These are phyloP conservation scores for Lentinula edodes DNA, from an alignment of 768 basidiomycete species.

Conservation along the genomic window DNA sequence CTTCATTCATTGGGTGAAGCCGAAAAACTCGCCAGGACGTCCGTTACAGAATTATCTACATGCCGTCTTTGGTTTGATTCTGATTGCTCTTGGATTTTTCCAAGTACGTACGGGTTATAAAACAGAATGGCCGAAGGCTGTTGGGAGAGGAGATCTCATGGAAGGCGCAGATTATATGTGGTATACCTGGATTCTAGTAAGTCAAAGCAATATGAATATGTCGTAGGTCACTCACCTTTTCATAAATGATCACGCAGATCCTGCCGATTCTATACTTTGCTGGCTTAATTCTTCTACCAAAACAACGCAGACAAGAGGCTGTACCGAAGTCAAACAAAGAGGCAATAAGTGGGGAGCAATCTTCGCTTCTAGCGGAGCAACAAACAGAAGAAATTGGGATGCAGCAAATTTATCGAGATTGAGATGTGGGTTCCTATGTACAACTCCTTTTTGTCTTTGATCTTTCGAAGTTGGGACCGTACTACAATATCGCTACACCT, in stretches of 20 bases:
- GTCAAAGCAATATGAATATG: slow-evolving; percentile 14
- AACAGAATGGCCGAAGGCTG: slow-evolving; percentile 42
- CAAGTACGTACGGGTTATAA: slow-evolving; percentile 44
- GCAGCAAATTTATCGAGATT: background rate
- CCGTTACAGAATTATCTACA: slow-evolving; percentile 56
- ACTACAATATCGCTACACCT: no score
- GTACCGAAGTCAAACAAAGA: background rate
- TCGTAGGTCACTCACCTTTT: slow-evolving; percentile 3
- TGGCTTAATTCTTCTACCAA: slow-evolving; percentile 39
- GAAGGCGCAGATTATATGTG: slow-evolving; percentile 34
- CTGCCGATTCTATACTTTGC: slow-evolving; percentile 36
- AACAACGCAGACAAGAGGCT: slow-evolving; percentile 41
- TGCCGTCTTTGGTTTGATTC: slow-evolving; percentile 44
- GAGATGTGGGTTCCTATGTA: no score
- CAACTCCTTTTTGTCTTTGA: background rate
- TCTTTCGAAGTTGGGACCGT: no score
- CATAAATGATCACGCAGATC: slow-evolving; percentile 20
- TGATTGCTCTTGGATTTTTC: slow-evolving; percentile 44
- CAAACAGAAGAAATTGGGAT: slow-evolving; percentile 4
- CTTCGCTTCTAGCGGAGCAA: background rate
- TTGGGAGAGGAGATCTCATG: slow-evolving; percentile 34
- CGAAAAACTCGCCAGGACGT: slow-evolving; percentile 26
- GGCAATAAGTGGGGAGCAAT: background rate
- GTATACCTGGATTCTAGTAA: slow-evolving; percentile 44
- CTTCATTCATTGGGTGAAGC: slow-evolving; percentile 50